Evolutionary conservation across 2,329 filamentous ascomycete species (phyloP).

Genomic region (Microdochium paspali): DNA sequence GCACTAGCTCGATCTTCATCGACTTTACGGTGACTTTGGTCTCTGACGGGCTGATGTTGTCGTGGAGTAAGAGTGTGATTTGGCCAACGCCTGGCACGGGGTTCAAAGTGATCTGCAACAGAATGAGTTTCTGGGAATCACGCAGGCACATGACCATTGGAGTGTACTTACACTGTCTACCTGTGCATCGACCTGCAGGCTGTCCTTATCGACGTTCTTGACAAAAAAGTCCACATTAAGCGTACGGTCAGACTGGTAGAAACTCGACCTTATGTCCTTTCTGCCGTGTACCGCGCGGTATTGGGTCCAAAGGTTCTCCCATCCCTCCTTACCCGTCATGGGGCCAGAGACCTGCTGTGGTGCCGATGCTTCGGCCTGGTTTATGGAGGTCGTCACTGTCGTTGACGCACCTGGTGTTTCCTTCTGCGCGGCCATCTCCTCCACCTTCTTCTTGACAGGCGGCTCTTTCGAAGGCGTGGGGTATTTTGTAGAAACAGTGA

Average conservation of each 20-base stretch:
- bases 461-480: conserved; percentile 15
- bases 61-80: conserved; percentile 56
- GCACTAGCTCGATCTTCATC: conserved; percentile 70
- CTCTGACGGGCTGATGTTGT: conserved; percentile 48
- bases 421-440: conserved; percentile 3
- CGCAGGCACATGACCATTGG: no score
- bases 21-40: conserved; percentile 59
- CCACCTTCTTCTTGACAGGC: conserved; percentile 7
- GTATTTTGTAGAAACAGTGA: conserved; percentile 26
- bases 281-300: conserved; percentile 10
- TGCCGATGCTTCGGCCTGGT: background rate
- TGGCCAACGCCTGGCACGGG: conserved; percentile 40
- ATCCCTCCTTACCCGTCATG: conserved; percentile 3
- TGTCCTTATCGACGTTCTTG: conserved; percentile 29
- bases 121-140: no score
- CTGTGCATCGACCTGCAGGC: conserved; percentile 26
- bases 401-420: background rate
- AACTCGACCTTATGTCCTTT: conserved; percentile 27
- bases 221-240: conserved; percentile 28
- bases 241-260: conserved; percentile 27
- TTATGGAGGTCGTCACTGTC: background rate
- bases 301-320: conserved; percentile 11
- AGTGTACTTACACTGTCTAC: conserved; percentile 9
- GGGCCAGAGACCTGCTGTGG: background rate
- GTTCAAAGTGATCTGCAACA: conserved; percentile 11